Evolutionary conservation across 2,329 filamentous ascomycete species (phyloP).

Genomic region (Verticillium alfalfae): DNA sequence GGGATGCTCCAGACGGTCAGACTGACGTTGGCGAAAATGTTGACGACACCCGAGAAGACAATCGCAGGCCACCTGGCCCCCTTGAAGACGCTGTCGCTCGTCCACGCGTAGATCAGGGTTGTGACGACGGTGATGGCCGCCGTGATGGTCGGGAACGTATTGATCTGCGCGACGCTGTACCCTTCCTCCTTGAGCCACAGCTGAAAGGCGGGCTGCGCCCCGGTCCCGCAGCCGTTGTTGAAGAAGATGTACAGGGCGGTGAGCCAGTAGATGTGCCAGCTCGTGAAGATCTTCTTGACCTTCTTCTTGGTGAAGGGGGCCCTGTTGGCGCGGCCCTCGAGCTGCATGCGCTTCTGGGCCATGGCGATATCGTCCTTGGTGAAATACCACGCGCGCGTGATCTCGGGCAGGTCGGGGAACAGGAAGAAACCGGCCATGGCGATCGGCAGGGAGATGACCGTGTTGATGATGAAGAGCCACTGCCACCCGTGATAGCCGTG

Average conservation of each 20-base stretch:
- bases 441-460: slow-evolving; percentile 50
- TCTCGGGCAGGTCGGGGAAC: slow-evolving; percentile 16
- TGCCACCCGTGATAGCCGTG: slow-evolving; percentile 42
- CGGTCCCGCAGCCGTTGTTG: slow-evolving; percentile 48
- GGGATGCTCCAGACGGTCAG: slow-evolving; percentile 40
- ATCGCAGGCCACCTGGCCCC: slow-evolving; percentile 61
- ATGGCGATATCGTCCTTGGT: slow-evolving; percentile 28
- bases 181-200: slow-evolving; percentile 40
- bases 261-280: slow-evolving; percentile 60
- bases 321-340: slow-evolving; percentile 38
- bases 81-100: slow-evolving; percentile 53
- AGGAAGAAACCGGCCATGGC: slow-evolving; percentile 46
- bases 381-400: slow-evolving; percentile 15
- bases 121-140: slow-evolving; percentile 48
- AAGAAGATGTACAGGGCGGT: slow-evolving; percentile 57
- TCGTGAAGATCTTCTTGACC: slow-evolving; percentile 53
- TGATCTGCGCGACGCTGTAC: slow-evolving; percentile 34
- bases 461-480: slow-evolving; percentile 55
- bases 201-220: slow-evolving; percentile 49
- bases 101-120: slow-evolving; percentile 61
- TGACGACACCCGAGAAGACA: slow-evolving; percentile 44
- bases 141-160: slow-evolving; percentile 55
- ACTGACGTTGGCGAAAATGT: slow-evolving; percentile 31
- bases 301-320: slow-evolving; percentile 38
- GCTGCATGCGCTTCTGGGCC: slow-evolving; percentile 31